Percentiles rank a stretch among this genome's conserved stretches.
These are phyloP conservation scores for Cytospora piceae DNA, from an alignment of 2,329 filamentous ascomycete species.

Conservation along the genomic window DNA sequence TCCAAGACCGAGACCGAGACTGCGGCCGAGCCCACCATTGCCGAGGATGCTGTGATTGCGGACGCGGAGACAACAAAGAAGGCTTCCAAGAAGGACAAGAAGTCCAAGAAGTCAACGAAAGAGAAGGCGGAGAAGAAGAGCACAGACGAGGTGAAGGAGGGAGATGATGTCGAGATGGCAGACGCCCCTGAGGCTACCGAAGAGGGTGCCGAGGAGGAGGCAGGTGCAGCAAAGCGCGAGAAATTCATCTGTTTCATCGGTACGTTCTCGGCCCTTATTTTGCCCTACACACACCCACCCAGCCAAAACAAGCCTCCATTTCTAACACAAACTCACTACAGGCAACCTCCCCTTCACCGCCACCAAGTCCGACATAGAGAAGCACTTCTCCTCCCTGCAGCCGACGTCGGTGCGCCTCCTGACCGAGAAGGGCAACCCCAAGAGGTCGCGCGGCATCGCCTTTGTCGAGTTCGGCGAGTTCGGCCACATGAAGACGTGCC, in stretches of 20 bases:
- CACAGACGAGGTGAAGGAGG: conserved; percentile 33
- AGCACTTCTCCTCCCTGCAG: conserved; percentile 78
- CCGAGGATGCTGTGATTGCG: conserved; percentile 42
- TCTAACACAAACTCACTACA: conserved; percentile 39
- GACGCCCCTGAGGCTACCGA: conserved; percentile 30
- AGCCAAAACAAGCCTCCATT: conserved; percentile 35
- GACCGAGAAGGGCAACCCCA: conserved; percentile 57
- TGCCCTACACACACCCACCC: conserved; percentile 23
- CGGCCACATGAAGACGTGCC: conserved; percentile 89
- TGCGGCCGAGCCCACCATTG: conserved; percentile 7
- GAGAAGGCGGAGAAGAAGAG: conserved; percentile 35
- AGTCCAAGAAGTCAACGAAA: conserved; percentile 43
- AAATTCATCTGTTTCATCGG: conserved; percentile 78
- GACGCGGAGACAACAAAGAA: conserved; percentile 37
- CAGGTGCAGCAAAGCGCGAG: conserved; percentile 24
- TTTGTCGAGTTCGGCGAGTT: conserved; percentile 89
- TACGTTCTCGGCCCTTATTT: conserved; percentile 39
- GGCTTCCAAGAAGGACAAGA: conserved; percentile 33
- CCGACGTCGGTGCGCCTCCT: conserved; percentile 74
- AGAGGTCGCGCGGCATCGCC: conserved; percentile 60
- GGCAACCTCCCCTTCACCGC: conserved; percentile 90
- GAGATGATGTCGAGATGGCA: conserved; percentile 30
- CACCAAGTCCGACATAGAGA: conserved; percentile 67
- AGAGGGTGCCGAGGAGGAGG: conserved; percentile 16
- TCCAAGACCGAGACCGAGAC: conserved; percentile 11